Conservation (phyloP, 176 grass and related monocot species). For the Guadua angustifolia region DNA sequence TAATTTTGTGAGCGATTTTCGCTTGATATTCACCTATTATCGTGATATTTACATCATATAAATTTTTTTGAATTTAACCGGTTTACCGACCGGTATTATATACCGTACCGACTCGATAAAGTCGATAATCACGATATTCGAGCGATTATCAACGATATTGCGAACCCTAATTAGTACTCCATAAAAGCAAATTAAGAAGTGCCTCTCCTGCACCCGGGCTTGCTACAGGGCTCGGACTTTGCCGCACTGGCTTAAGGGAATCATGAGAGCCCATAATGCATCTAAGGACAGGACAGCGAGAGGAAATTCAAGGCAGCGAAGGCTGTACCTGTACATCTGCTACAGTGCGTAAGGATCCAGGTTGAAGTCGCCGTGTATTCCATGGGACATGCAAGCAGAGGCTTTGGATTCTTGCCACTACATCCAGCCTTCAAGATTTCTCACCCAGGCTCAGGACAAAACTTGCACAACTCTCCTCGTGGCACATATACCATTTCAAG, state of each 20-base stretch:
- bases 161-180: too few relatives aligned
- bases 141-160: too few relatives aligned
- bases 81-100: too few relatives aligned
- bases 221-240: background rate
- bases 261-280: background rate
- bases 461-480: background rate
- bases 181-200: background rate
- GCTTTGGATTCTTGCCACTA: conserved; percentile 13
- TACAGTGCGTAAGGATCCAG: background rate
- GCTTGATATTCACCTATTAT: too few relatives aligned
- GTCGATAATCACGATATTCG: too few relatives aligned
- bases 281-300: background rate
- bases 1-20: too few relatives aligned
- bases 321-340: background rate
- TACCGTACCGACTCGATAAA: too few relatives aligned
- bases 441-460: background rate
- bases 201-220: background rate
- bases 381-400: background rate
- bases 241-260: background rate
- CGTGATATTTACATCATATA: too few relatives aligned
- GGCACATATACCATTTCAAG: background rate
- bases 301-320: background rate
- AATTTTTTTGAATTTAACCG: too few relatives aligned
- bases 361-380: conserved; percentile 1
- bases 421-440: background rate